Evolutionary conservation across 225 moss, liverwort and hornwort genomes (phyloP).

Genomic region (Physcomitrium patens): DNA sequence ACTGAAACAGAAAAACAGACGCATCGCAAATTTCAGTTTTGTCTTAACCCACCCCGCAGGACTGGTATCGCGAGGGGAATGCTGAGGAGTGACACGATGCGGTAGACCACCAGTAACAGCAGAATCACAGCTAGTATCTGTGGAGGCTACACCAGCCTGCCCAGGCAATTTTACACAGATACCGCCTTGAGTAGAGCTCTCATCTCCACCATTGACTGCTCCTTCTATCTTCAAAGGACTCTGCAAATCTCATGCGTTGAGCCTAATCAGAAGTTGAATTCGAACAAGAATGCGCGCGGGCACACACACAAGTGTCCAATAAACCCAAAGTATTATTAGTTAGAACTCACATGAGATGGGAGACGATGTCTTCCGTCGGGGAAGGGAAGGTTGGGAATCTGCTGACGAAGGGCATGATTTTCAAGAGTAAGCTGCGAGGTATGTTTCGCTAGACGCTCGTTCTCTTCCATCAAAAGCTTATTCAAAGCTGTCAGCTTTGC

Average conservation of each 20-base stretch:
- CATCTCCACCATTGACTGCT: conserved; percentile 19
- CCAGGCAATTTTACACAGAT: conserved; percentile 43
- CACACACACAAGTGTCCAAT: too few relatives aligned
- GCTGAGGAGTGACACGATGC: conserved; percentile 79
- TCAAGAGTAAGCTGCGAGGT: conserved; percentile 56
- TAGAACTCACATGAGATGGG: conserved; percentile 35
- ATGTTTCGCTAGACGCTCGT: conserved; percentile 54
- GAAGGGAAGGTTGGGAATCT: conserved; percentile 34
- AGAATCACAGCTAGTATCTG: conserved; percentile 92
- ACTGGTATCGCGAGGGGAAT: conserved; percentile 83
- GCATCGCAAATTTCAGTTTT: too few relatives aligned
- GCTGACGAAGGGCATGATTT: conserved; percentile 52
- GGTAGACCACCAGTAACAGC: conserved; percentile 87
- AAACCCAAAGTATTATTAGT: too few relatives aligned
- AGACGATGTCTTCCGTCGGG: conserved; percentile 39
- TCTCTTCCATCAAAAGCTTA: conserved; percentile 58
- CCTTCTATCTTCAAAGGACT: conserved; percentile 17
- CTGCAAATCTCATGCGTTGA: neutral
- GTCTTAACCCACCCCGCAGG: conserved; percentile 66
- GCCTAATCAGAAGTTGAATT: conserved; percentile 7
- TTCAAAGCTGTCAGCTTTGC: conserved; percentile 56
- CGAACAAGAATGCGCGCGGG: too few relatives aligned
- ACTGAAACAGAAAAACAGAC: too few relatives aligned
- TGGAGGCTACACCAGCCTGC: conserved; percentile 81
- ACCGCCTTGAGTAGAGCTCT: conserved; percentile 30